These are phyloP conservation scores for Mortierella sp. DNA, from an alignment of 371 early-diverging fungal genomes.

Conservation along the genomic window DNA sequence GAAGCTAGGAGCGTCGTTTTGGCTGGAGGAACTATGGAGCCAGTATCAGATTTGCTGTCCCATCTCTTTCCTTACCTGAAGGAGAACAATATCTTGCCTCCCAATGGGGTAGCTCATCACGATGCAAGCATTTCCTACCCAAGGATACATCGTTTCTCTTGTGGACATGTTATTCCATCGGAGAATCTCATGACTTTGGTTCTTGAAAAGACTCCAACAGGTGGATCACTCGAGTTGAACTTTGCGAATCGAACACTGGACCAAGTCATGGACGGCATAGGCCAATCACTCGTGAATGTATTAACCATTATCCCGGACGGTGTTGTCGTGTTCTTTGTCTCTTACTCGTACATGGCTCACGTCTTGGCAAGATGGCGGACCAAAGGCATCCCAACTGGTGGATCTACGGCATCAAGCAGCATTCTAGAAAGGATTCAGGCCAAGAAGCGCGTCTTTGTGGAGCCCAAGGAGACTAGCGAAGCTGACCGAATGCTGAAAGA, in stretches of 20 bases:
- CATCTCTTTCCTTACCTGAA: slow-evolving; percentile 53
- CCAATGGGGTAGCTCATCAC: slow-evolving; percentile 10
- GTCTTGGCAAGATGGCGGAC: slow-evolving; percentile 70
- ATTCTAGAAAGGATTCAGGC: slow-evolving; percentile 22
- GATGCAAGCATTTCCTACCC: slow-evolving; percentile 64
- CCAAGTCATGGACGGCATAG: slow-evolving; percentile 78
- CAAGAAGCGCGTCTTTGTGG: slow-evolving; percentile 65
- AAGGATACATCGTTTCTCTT: slow-evolving; percentile 74
- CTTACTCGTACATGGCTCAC: slow-evolving; percentile 86
- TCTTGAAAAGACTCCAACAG: slow-evolving; percentile 73
- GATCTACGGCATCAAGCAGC: slow-evolving; percentile 17
- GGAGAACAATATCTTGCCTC: not conserved
- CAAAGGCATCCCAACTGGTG: slow-evolving; percentile 27
- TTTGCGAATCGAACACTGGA: slow-evolving; percentile 71
- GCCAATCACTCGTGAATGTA: slow-evolving; percentile 77
- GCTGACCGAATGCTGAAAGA: slow-evolving; percentile 72
- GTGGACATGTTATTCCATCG: slow-evolving; percentile 83
- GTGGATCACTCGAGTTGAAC: slow-evolving; percentile 74
- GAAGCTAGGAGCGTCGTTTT: slow-evolving; percentile 88
- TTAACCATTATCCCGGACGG: slow-evolving; percentile 92
- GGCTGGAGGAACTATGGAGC: slow-evolving; percentile 98
- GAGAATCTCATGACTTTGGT: slow-evolving; percentile 72
- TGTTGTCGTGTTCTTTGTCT: slow-evolving; percentile 94
- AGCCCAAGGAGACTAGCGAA: slow-evolving; percentile 68
- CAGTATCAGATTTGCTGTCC: slow-evolving; percentile 63